phyloP scores from a whole-genome alignment of 352 stramenopile genomes.

The Globisporangium viniferum region DNA sequence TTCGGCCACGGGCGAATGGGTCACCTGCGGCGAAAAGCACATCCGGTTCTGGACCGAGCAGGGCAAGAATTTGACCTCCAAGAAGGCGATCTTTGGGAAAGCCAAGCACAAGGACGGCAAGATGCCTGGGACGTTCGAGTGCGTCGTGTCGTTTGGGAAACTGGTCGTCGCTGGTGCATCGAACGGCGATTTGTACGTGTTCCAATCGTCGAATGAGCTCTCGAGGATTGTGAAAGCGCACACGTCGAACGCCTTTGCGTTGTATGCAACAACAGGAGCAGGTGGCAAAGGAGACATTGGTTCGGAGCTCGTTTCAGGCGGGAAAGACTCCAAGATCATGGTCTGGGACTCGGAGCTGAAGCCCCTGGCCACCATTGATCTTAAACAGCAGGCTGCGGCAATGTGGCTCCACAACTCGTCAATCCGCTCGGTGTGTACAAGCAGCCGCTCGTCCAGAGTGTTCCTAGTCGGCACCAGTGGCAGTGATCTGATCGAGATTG shows the following conservation, averaged over 20 bases:
- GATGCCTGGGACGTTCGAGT: slow-evolving; percentile 45
- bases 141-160: slow-evolving; percentile 45
- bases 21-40: slow-evolving; percentile 71
- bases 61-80: slow-evolving; percentile 61
- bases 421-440: slow-evolving; percentile 50
- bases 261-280: slow-evolving; percentile 26
- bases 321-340: slow-evolving; percentile 85
- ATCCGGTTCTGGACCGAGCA: slow-evolving; percentile 78
- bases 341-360: slow-evolving; percentile 77
- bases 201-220: slow-evolving; percentile 51
- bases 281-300: slow-evolving; percentile 15
- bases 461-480: slow-evolving; percentile 84
- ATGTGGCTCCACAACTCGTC: slow-evolving; percentile 26
- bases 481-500: slow-evolving; percentile 87
- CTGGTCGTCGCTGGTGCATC: slow-evolving; percentile 47
- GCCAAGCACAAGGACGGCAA: slow-evolving; percentile 51
- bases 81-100: slow-evolving; percentile 69
- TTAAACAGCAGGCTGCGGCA: slow-evolving; percentile 31
- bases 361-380: slow-evolving; percentile 34
- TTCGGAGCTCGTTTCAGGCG: slow-evolving; percentile 74
- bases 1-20: slow-evolving; percentile 44
- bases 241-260: slow-evolving; percentile 34
- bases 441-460: slow-evolving; percentile 23
- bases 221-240: slow-evolving; percentile 56
- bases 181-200: slow-evolving; percentile 79